Base-by-base conservation (phyloP, 805 yeast species). In the Saccharomyces kudriavzevii region DNA sequence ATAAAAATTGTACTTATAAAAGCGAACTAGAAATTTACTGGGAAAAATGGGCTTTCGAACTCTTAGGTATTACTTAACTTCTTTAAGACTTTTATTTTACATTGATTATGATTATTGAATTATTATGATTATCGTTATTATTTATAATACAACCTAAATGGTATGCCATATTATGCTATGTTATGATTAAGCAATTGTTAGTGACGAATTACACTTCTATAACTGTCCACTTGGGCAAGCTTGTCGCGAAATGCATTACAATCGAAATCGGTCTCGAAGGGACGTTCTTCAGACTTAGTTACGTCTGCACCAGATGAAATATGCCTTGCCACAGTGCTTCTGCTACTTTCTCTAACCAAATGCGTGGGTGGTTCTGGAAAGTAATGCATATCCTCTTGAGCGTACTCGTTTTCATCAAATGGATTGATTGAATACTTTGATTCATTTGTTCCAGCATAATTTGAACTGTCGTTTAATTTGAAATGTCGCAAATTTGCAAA, bases 251-350 rank as follows among this genome's bases (percentile, higher is more conserved):
- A 29, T 24, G 49, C 40, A 20, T 45, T 31, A 40, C 14, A 48
- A n/a, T 45, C 54, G 3, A 25, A 40, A n/a, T 27, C 27, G 9
- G 49, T 17, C 26, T 54, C 50, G 4, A 8, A 35, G 6, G 52
- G 48, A 8, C 48, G 48, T 35, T 48, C 49, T 26, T 29, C 52
- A 29, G 53, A 40, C n/a, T 48, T 51, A 45, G 51, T 51, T 6
- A 28, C n/a, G 11, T 24, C 25, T 45, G 28, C 35, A 27, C 28
- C 47, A 11, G 57, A 31, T 5, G 57, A 47, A 10, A 55, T 45
- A 50, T 54, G 57, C 27, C 60, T 51, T 13, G 63, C 61, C 9
- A 62, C 63, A 2, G 66, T 57, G 29, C 62, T 59, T 17, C 56
- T 57, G 20, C 64, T 59, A 51, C 57, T 58, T 20, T 56, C 52